Evolutionary conservation across 2,329 filamentous ascomycete species (phyloP).

Genomic region (Massarina eburnea): DNA sequence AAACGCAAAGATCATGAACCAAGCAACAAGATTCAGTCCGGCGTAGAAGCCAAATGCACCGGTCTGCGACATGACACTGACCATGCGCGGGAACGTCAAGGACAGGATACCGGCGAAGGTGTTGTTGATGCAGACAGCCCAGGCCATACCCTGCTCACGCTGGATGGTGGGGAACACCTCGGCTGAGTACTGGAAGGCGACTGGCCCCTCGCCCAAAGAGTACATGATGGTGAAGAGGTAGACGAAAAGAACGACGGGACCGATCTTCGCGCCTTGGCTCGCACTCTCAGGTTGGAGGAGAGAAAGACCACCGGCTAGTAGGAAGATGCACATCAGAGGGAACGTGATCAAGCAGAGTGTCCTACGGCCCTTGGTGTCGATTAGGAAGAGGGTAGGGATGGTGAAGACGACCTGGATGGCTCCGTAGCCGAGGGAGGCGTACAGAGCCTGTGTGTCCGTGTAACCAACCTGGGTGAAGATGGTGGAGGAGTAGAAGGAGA

Average conservation of each 20-base stretch:
- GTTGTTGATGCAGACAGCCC: slow-evolving; percentile 47
- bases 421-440: slow-evolving; percentile 42
- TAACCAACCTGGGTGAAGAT: slow-evolving; percentile 61
- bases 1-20: slow-evolving; percentile 45
- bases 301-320: slow-evolving; percentile 39
- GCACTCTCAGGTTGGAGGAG: slow-evolving; percentile 28
- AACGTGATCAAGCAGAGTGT: slow-evolving; percentile 38
- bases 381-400: slow-evolving; percentile 42
- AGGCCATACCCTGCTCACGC: slow-evolving; percentile 45
- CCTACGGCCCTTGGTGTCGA: slow-evolving; percentile 42
- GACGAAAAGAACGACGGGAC: slow-evolving; percentile 36
- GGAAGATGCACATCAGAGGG: slow-evolving; percentile 40
- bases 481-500: slow-evolving; percentile 78
- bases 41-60: slow-evolving; percentile 47
- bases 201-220: slow-evolving; percentile 49
- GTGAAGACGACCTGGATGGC: slow-evolving; percentile 40
- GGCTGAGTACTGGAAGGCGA: slow-evolving; percentile 51
- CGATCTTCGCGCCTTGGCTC: slow-evolving; percentile 25
- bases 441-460: slow-evolving; percentile 28
- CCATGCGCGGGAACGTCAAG: slow-evolving; percentile 44
- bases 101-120: slow-evolving; percentile 44
- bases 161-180: slow-evolving; percentile 43
- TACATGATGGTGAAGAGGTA: slow-evolving; percentile 43
- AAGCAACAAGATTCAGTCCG: slow-evolving; percentile 44
- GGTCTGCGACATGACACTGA: slow-evolving; percentile 39